These are phyloP conservation scores for Mucor indicus DNA, from an alignment of 371 early-diverging fungal genomes.

Conservation along the genomic window DNA sequence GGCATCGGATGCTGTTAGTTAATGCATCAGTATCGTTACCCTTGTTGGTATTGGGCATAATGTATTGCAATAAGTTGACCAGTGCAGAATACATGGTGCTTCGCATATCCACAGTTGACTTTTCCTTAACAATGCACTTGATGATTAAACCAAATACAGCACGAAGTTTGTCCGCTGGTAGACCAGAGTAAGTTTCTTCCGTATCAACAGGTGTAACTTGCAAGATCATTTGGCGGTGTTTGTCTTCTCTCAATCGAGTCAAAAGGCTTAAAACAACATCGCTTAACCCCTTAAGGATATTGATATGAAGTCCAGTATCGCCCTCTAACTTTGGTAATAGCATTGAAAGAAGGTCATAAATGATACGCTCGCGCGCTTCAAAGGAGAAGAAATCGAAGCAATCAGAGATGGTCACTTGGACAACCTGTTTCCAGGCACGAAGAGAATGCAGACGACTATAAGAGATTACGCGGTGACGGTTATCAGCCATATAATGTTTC, in stretches of 20 bases:
- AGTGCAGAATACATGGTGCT: slow-evolving; percentile 79
- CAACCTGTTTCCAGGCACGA: slow-evolving; percentile 82
- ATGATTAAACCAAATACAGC: slow-evolving; percentile 61
- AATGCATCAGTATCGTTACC: slow-evolving; percentile 1
- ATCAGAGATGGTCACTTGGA: slow-evolving; percentile 69
- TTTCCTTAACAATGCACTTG: slow-evolving; percentile 54
- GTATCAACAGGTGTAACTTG: not conserved
- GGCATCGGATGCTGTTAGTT: slow-evolving; percentile 33
- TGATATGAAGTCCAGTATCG: slow-evolving; percentile 2
- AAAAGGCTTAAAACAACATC: slow-evolving; percentile 52
- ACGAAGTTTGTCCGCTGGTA: slow-evolving; percentile 51
- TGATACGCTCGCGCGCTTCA: slow-evolving; percentile 56
- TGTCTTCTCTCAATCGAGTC: slow-evolving; percentile 35
- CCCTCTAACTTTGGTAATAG: slow-evolving; percentile 46
- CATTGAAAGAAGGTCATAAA: slow-evolving; percentile 56
- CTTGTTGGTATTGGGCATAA: slow-evolving; percentile 12
- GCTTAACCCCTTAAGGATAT: slow-evolving; percentile 36
- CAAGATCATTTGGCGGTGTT: slow-evolving; percentile 4
- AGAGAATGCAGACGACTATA: slow-evolving; percentile 62
- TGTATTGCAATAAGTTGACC: slow-evolving; percentile 66
- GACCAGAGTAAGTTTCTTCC: slow-evolving; percentile 13
- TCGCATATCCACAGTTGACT: slow-evolving; percentile 58
- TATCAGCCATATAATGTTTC: slow-evolving; percentile 55
- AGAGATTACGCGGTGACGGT: slow-evolving; percentile 63
- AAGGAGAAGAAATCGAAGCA: slow-evolving; percentile 59